These are phyloP conservation scores for Pythium pectinolyticum DNA, from an alignment of 352 stramenopile genomes.

Conservation along the genomic window DNA sequence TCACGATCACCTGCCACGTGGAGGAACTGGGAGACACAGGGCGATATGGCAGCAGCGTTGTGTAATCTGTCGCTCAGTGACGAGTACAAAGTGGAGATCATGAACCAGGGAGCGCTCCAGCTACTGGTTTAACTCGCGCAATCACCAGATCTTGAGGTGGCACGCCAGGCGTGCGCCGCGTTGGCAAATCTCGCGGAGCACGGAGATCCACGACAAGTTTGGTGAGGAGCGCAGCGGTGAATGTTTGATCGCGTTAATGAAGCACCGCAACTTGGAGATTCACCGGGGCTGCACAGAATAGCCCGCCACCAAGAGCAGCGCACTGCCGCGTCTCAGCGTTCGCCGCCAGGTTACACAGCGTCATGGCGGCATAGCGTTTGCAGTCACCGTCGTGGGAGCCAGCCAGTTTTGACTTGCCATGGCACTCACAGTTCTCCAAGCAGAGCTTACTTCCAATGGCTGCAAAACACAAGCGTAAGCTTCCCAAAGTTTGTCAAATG, in stretches of 20 bases:
- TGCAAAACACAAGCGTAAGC: neutral
- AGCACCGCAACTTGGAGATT: conserved; percentile 88
- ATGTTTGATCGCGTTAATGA: conserved; percentile 81
- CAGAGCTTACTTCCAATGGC: conserved; percentile 26
- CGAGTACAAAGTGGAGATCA: conserved; percentile 91
- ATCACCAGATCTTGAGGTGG: conserved; percentile 91
- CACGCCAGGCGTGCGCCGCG: conserved; percentile 89
- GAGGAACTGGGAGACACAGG: conserved; percentile 93
- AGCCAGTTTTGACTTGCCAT: conserved; percentile 76
- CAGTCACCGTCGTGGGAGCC: conserved; percentile 88
- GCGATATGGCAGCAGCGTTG: conserved; percentile 92
- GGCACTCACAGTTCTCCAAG: conserved; percentile 70
- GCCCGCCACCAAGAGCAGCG: conserved; percentile 87
- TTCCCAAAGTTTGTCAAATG: conserved; percentile 64
- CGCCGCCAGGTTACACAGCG: conserved; percentile 93
- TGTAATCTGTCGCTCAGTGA: conserved; percentile 93
- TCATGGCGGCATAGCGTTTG: conserved; percentile 94
- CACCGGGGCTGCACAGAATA: conserved; percentile 90
- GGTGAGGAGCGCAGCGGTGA: conserved; percentile 62
- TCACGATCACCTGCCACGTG: conserved; percentile 84
- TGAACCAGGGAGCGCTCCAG: conserved; percentile 71
- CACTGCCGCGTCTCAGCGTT: conserved; percentile 89
- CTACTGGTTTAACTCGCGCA: conserved; percentile 85
- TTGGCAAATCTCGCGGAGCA: conserved; percentile 95
- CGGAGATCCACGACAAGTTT: conserved; percentile 91